Percentiles rank a stretch among this genome's conserved stretches.
Evolutionary conservation across 176 grass and related monocot species (phyloP).

Genomic region (Alloteropsis semialata): DNA sequence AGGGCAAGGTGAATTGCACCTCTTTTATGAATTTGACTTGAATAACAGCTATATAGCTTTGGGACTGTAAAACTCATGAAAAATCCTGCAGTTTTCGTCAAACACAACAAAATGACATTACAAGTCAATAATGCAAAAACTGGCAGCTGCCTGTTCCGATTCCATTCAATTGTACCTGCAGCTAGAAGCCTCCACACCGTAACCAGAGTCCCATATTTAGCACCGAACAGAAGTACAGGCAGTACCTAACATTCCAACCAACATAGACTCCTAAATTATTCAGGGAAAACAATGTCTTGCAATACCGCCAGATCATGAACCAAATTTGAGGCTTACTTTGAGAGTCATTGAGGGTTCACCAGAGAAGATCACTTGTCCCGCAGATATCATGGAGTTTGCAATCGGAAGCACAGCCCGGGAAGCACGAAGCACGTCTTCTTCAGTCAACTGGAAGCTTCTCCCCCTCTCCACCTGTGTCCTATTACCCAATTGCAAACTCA

Average conservation of each 20-base stretch:
- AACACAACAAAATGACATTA: conserved; percentile 18
- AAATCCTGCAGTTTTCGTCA: conserved; percentile 58
- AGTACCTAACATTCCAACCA: conserved; percentile 46
- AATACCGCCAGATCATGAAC: background rate
- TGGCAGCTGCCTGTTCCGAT: background rate
- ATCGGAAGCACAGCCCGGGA: conserved; percentile 48
- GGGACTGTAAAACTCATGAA: conserved; percentile 85
- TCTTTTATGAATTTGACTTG: conserved; percentile 63
- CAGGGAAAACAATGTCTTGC: background rate
- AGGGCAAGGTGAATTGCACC: conserved; percentile 37
- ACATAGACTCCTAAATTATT: background rate
- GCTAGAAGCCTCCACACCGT: conserved; percentile 65
- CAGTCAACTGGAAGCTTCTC: conserved; percentile 54
- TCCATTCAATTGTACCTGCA: conserved; percentile 46
- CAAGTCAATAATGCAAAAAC: background rate
- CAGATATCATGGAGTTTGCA: conserved; percentile 63
- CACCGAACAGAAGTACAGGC: conserved; percentile 62
- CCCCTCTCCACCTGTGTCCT: conserved; percentile 44
- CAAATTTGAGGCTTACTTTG: conserved; percentile 56
- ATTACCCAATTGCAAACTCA: conserved; percentile 23
- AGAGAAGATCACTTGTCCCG: conserved; percentile 71
- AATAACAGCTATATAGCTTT: conserved; percentile 71
- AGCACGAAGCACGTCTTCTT: conserved; percentile 69
- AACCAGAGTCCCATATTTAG: conserved; percentile 56
- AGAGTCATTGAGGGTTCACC: conserved; percentile 84